Evolutionary conservation across 345 rosid genomes (phyloP), one percentile per base, ranked within the genome.

Genomic region (Citropsis articulata): DNA sequence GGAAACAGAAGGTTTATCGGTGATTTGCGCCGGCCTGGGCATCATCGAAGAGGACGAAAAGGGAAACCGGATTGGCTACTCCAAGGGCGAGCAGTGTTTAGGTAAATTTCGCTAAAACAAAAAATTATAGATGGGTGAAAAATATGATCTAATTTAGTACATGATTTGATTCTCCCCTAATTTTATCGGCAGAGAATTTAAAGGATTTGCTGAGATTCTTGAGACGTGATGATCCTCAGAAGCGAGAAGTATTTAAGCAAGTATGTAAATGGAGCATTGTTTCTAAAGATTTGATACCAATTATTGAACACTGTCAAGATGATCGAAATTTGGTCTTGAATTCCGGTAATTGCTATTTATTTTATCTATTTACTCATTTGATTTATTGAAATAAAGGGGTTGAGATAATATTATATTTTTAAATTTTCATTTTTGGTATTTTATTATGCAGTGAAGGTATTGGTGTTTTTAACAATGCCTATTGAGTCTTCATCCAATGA

Each of bases 391-490:
- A 25, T 66, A 12, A 53, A 24, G 28, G 28, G 6, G 50, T 42
- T 42, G 50, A 42, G 50, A 45, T 21, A 40, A 76, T 36, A 36
- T n/a, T 16, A 3, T 28, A 60, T 22, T 72, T 14, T 35, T 4
- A 45, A 45, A 45, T 45, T 45, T 42, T 45, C 14, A 13, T 62
- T 33, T 1, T 16, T 48, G 57, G 7, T 22, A 27, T 9, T n/a
- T 70, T 14, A 60, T 78, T 57, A 60, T 81, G 76, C 91, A 95
- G 98, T 95, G 78, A 93, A 95, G 87, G 95, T 91, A 40, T 79
- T 95, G 87, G 99, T 93, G 85, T 95, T 93, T 83, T 91, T 93
- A 53, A 90, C 97, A 1, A 92, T 92, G 97, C 95, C 98, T 9
- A 57, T 96, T 57, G 99, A 96, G 83, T 83, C 91, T 64, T 84